Evolutionary conservation across 1,284 basidiomycete species (phyloP), one percentile per base, ranked within the genome.

Genomic region (Ceratobasidium sp.): DNA sequence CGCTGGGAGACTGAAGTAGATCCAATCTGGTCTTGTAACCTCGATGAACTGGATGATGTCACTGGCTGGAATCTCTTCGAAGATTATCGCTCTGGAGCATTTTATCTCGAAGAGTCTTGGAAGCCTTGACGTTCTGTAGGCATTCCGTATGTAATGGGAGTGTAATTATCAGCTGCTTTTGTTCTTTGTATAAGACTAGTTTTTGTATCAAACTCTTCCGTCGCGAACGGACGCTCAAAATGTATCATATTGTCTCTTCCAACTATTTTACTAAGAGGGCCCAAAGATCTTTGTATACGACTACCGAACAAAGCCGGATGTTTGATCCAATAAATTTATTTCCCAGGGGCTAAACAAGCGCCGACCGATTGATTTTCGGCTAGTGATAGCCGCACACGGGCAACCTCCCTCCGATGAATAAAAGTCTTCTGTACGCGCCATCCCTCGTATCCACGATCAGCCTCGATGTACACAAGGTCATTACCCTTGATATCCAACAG

Each of bases 31-130:
- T 14, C 34, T 10, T 41, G 36, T n/a, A 69, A 69, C 28, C 10
- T 69, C 12, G 55, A 58, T 53, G 65, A 69, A 12, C 36, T 69
- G 0, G 53, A 69, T 28, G 65, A 69, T 23, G 53, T 69, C 9
- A 69, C 65, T 34, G 65, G 53, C 16, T 69, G 65, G 65, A 69
- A 69, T 28, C 50, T 69, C 39, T 28, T 69, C 28, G 65, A 69
- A 41, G 52, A 69, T 30, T 23, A 36, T 3, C 39, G 39, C 30
- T 45, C 30, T 23, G 67, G 67, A n/a, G 67, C 67, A 12, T 70
- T 70, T 55, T 46, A 43, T 30, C 55, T 70, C 9, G 67, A 70
- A 43, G 21, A 30, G 32, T 12, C 53, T 36, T 34, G 32, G 18
- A 16, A 14, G 9, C 53, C 32, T 18, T 34, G 32, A 21, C 16